Evolutionary conservation across 1,139 yeast genomes (phyloP), one percentile per base, ranked within the genome.

Genomic region (Saccharomycopsis hybrid): DNA sequence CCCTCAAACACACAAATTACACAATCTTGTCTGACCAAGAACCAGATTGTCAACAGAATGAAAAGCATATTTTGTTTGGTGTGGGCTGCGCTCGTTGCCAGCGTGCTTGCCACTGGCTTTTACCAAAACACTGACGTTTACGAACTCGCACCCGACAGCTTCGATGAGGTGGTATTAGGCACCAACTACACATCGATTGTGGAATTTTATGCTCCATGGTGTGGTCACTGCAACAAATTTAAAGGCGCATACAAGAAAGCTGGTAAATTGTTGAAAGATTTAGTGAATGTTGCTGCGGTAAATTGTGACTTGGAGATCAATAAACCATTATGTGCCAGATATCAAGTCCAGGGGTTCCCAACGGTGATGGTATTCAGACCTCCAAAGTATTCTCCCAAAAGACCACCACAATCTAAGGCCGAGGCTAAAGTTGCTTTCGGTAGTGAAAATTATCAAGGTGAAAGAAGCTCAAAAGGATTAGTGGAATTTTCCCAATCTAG

Each of bases 171-270:
- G 46, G 80, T 90, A 3, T 71, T 79, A 46, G 65, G 70, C 39
- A 72, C 94, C 5, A 87, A 88, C 63, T 85, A 87, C 58, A 84
- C 95, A 2, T 69, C 96, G 2, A 70, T 90, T 4, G 94, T 92
- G 24, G 90, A 89, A 66, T 92, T 90, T 63, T 92, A 92, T 64
- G 97, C 97, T 3, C 97, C 97, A 38, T 92, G 97, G 97, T 92
- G 97, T 70, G 89, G 90, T 1, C 80, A 84, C 62, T 85, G 94
- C 60, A 73, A 77, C 56, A 74, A 78, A 54, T 64, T 85, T 54
- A 73, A 74, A 55, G 76, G 78, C 2, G 71, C 78, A 1, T 84
- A 72, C 63, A 70, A 72, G 51, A 83, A 81, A 60, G 78, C 84
- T 25, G 95, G 88, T 9, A 77, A 76, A 50, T 66, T 68, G 41